Base-by-base conservation (phyloP, 2,329 filamentous ascomycete species). In the Xylaria sp. region DNA sequence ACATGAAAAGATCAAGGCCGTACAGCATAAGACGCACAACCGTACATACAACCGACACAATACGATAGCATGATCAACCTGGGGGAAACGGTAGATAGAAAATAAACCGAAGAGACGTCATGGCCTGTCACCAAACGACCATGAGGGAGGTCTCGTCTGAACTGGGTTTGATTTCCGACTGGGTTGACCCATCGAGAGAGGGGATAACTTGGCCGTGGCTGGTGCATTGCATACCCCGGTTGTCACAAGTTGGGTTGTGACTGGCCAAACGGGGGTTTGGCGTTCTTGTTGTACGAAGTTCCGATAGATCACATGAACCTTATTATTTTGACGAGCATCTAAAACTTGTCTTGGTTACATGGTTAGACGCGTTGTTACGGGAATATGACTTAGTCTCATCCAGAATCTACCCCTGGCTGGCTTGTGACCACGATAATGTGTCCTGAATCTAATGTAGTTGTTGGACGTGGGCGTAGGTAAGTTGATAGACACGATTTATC, bases 211-310 rank as follows among this genome's bases (percentile, higher is more conserved):
- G 53, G 41, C 15, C 18, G 28, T 8, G 30, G n/a, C 52, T 55
- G 52, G 52, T 65, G 62, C 62, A 65, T 65, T 68, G 66, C 62
- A 65, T 68, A 53, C 39, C 66, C 61, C 36, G 32, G 32, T 53
- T 34, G 62, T 59, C 62, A 59, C 58, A 58, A 34, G 55, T 41
- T 25, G 62, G 57, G 23, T 45, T 59, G 58, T 65, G 66, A 20
- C 65, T 68, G 36, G 43, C 20, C 45, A 58, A 28, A 41, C 25
- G 55, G 66, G 66, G 58, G 28, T 45, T 65, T 32, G 66, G 66
- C 62, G 66, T 68, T 52, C 9, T 67, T 58, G 50, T 46, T 65
- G 57, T 62, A 65, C 39, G 53, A 39, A 53, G 57, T 53, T 59
- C 39, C 59, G 45, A 62, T 65, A 68, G 57, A 65, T 46, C 64